Percentiles rank a stretch among this genome's conserved stretches.
phyloP scores from a whole-genome alignment of 2,329 filamentous ascomycete genomes.

The Trichoderma semiorbis region DNA sequence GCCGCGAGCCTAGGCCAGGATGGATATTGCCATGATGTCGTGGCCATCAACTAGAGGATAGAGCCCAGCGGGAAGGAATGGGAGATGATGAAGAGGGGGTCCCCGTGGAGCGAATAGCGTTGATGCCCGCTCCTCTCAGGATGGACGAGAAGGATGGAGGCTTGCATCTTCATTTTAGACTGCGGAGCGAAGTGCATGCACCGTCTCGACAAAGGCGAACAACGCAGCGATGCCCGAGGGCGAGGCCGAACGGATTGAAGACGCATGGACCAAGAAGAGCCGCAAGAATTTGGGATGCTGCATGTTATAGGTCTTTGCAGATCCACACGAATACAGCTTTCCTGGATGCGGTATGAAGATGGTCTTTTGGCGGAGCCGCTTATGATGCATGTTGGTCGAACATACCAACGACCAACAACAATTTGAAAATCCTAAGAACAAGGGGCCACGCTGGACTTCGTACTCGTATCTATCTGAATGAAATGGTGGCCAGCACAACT shows the following conservation, averaged over 20 bases:
- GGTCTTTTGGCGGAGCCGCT: slow-evolving; percentile 13
- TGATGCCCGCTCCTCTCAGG: slow-evolving; percentile 8
- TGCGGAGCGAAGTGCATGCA: background rate
- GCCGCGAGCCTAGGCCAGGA: slow-evolving; percentile 8
- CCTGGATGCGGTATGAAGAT: background rate
- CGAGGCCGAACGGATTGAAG: background rate
- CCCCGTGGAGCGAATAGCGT: slow-evolving; percentile 1
- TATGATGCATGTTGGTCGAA: slow-evolving; percentile 8
- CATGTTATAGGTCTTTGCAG: slow-evolving; percentile 1
- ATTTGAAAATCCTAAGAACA: background rate
- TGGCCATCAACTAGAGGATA: slow-evolving; percentile 13
- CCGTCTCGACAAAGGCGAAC: background rate
- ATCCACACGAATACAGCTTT: slow-evolving; percentile 1
- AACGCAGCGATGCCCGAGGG: slow-evolving; percentile 6
- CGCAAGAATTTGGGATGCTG: background rate
- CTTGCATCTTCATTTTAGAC: slow-evolving; percentile 13
- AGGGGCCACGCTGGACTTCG: background rate
- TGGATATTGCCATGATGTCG: slow-evolving; percentile 6
- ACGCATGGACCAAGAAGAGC: slow-evolving; percentile 2
- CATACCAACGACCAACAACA: slow-evolving; percentile 9
- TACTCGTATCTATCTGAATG: background rate
- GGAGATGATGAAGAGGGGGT: background rate
- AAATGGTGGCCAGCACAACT: background rate
- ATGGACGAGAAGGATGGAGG: slow-evolving; percentile 7
- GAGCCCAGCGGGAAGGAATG: slow-evolving; percentile 11